A percentile compares a stretch with the other conserved stretches of the same genome.
These are phyloP conservation scores for Fusarium mundagurra DNA, from an alignment of 2,329 filamentous ascomycete genomes.

Conservation along the genomic window DNA sequence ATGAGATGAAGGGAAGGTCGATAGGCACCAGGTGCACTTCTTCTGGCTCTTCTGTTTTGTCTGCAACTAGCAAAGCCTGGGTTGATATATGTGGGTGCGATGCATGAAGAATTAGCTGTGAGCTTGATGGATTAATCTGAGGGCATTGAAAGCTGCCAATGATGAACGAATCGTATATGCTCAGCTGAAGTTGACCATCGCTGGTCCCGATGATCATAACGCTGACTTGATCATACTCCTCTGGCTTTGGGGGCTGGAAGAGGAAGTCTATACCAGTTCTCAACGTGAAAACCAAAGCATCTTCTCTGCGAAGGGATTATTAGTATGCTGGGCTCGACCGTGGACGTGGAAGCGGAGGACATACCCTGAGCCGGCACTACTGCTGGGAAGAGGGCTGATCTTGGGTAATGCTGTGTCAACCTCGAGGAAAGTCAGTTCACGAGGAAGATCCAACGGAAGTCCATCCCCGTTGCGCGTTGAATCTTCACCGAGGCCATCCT, in stretches of 20 bases:
- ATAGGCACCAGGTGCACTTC: slow-evolving; percentile 73
- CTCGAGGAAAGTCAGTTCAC: slow-evolving; percentile 78
- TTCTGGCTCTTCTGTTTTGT: slow-evolving; percentile 46
- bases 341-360: not conserved
- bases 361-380: slow-evolving; percentile 70
- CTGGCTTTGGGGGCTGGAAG: slow-evolving; percentile 69
- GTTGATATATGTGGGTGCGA: slow-evolving; percentile 80
- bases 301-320: slow-evolving; percentile 50
- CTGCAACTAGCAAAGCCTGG: slow-evolving; percentile 73
- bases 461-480: slow-evolving; percentile 13
- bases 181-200: slow-evolving; percentile 77
- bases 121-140: slow-evolving; percentile 42
- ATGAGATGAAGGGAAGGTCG: slow-evolving; percentile 84
- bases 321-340: not conserved
- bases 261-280: slow-evolving; percentile 75
- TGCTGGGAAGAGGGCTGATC: slow-evolving; percentile 73
- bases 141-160: slow-evolving; percentile 73
- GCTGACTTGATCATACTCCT: slow-evolving; percentile 79
- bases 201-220: slow-evolving; percentile 79
- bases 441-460: slow-evolving; percentile 66
- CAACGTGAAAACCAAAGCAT: slow-evolving; percentile 74
- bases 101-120: slow-evolving; percentile 66
- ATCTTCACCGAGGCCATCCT: slow-evolving; percentile 21
- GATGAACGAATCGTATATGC: slow-evolving; percentile 86
- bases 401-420: slow-evolving; percentile 80